phyloP scores from a whole-genome alignment of 306 rosid genomes.

The Luffa acutangula region DNA sequence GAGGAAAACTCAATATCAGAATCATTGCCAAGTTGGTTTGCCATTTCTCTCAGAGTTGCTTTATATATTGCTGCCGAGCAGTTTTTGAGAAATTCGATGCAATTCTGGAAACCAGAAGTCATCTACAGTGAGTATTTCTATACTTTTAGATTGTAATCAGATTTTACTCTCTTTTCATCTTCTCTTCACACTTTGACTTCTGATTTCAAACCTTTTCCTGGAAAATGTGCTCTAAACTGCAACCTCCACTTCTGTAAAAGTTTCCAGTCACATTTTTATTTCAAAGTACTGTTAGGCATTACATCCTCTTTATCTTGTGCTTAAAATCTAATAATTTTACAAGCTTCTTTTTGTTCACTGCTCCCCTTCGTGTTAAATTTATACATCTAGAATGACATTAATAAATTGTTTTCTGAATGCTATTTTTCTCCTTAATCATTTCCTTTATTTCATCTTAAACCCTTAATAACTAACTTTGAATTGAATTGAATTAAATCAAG shows the following conservation, averaged over 20 bases:
- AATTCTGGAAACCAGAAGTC: constrained; percentile 1
- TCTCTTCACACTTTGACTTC: neutral
- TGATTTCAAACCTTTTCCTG: neutral
- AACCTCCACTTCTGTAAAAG: neutral
- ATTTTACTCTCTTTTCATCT: neutral
- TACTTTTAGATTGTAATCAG: neutral
- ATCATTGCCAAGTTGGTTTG: neutral
- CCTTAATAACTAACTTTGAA: neutral
- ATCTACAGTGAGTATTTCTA: neutral
- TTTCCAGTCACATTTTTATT: neutral
- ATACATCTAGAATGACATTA: neutral
- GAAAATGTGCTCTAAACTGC: neutral
- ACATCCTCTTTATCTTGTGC: neutral
- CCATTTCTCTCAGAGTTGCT: neutral
- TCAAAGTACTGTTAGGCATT: neutral
- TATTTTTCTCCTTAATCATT: neutral
- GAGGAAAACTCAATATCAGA: neutral
- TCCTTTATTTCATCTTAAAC: neutral
- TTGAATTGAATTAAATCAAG: neutral
- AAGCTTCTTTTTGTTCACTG: neutral
- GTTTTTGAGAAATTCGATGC: neutral
- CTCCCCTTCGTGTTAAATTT: neutral
- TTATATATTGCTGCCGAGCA: neutral
- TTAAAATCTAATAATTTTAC: neutral
- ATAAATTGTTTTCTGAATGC: neutral